phyloP scores from a whole-genome alignment of 805 yeast genomes.

The Nakazawaea sp. region DNA sequence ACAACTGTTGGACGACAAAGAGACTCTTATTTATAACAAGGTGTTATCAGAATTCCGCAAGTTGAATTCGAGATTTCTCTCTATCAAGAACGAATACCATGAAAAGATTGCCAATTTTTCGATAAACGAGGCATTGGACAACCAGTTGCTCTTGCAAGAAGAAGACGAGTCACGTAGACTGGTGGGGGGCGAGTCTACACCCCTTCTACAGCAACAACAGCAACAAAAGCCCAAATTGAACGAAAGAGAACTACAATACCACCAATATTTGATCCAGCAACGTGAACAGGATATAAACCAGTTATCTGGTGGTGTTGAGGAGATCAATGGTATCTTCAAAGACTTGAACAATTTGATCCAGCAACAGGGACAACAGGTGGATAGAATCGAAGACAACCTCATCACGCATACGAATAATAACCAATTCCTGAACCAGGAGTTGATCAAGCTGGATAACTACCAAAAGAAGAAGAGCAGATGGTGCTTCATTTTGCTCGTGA shows the following conservation, averaged over 20 bases:
- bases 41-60: conserved; percentile 49
- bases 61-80: conserved; percentile 38
- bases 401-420: conserved; percentile 56
- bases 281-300: conserved; percentile 66
- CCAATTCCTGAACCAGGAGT: conserved; percentile 63
- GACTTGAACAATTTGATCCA: conserved; percentile 72
- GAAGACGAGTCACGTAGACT: conserved; percentile 14
- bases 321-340: conserved; percentile 78
- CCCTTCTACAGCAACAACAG: conserved; percentile 28
- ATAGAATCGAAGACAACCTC: conserved; percentile 77
- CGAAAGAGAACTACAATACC: conserved; percentile 56
- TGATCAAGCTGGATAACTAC: conserved; percentile 67
- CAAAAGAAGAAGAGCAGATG: conserved; percentile 68
- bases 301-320: conserved; percentile 73
- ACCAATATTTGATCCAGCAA: conserved; percentile 58
- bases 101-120: conserved; percentile 38
- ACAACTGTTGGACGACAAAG: conserved; percentile 18
- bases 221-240: conserved; percentile 24
- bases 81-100: conserved; percentile 36
- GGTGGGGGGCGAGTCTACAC: conserved; percentile 22
- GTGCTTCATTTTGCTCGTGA: conserved; percentile 59
- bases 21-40: conserved; percentile 39
- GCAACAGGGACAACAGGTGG: conserved; percentile 83
- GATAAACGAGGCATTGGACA: conserved; percentile 21
- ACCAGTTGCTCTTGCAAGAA: conserved; percentile 9